Conservation (phyloP, 148 eudicot genomes). For the Camellia lanceoleosa region DNA sequence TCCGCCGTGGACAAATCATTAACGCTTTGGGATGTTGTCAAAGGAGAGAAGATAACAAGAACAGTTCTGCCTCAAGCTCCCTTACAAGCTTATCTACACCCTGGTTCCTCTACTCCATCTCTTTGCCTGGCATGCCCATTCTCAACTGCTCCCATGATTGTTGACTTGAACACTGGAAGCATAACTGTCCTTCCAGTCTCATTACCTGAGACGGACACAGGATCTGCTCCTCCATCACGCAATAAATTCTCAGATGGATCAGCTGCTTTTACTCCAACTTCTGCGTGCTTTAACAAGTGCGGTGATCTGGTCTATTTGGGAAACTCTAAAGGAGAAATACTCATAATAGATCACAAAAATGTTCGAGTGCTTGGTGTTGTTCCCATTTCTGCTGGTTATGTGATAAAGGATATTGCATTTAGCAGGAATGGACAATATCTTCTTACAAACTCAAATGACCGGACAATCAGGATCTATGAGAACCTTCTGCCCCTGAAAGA, state of each 20-base stretch:
- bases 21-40: conserved; percentile 88
- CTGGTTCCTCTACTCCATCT: conserved; percentile 73
- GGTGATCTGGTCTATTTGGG: conserved; percentile 96
- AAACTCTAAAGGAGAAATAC: conserved; percentile 90
- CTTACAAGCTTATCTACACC: conserved; percentile 77
- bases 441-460: conserved; percentile 91
- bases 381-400: conserved; percentile 62
- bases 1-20: conserved; percentile 87
- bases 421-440: conserved; percentile 80
- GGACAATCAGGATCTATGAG: conserved; percentile 84
- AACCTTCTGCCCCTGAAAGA: conserved; percentile 67
- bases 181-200: conserved; percentile 67
- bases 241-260: conserved; percentile 77
- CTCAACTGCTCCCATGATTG: conserved; percentile 83
- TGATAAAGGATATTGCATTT: conserved; percentile 75
- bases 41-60: conserved; percentile 67
- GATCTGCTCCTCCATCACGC: conserved; percentile 50
- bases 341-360: conserved; percentile 58
- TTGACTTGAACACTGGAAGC: conserved; percentile 54
- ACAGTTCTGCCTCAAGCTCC: conserved; percentile 69
- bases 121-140: conserved; percentile 81
- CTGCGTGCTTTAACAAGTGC: conserved; percentile 84
- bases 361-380: conserved; percentile 57
- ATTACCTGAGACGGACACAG: conserved; percentile 47
- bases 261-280: conserved; percentile 67